Base-by-base conservation (phyloP, 768 basidiomycete genomes). In the Psilocybe sp. region DNA sequence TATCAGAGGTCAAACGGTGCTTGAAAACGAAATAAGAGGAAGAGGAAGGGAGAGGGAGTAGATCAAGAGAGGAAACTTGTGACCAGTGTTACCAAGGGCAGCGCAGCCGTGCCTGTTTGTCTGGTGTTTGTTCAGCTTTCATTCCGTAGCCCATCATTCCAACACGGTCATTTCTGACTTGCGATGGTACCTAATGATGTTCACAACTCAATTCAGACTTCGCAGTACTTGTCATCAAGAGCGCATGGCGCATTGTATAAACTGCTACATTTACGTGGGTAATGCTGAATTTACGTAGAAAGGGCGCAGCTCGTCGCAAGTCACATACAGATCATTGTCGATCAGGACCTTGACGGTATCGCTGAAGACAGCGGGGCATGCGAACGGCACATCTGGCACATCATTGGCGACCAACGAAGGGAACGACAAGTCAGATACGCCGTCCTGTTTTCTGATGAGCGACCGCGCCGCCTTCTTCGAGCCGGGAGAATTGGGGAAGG, bases 291-390 rank as follows among this genome's bases (percentile, higher is more conserved):
- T 20, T 47, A 41, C 45, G 47, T 66, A 80, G 54, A 73, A 69
- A n/a, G 69, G 70, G 53, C 57, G 49, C 42, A 81, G 45, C 50
- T 76, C 51, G 1, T 69, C 66, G 60, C 79, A 81, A 14, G 69
- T 72, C 40, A 72, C 72, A 56, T 53, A 76, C n/a, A 80, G 32
- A 2, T 54, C 72, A 46, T 69, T 53, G 53, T 78, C 78, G 45
- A 80, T 57, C 64, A 74, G 71, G 16, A 71, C 67, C 31, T 50
- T 44, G 35, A 55, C 20, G 31, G 47, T 50, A 6, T 53, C 48
- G 14, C 55, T 49, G 56, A 77, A 77, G 7, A 71, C 68, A 0
- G 53, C 60, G 4, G 75, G 76, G 57, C 74, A 76, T 28, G 57
- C 57, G 57, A 75, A 74, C 31, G 55, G 49, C 43, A 58, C 44